These are phyloP conservation scores for Trichoderma oligosporum DNA, from an alignment of 2,329 filamentous ascomycete species.

Conservation along the genomic window DNA sequence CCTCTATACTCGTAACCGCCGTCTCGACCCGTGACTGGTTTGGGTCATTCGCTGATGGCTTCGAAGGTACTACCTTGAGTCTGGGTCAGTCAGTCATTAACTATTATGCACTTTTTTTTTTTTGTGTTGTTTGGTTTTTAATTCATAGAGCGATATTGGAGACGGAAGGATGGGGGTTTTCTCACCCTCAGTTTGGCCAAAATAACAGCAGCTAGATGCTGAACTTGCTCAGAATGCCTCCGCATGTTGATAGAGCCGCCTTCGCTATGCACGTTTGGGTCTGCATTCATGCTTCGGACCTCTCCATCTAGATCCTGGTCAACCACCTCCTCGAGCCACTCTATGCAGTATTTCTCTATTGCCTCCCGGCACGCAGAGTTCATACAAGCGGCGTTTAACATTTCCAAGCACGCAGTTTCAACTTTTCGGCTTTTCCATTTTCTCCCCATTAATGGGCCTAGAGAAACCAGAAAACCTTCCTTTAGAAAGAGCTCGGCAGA, in stretches of 20 bases:
- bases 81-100: slow-evolving; percentile 48
- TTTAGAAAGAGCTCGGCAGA: slow-evolving; percentile 78
- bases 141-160: not conserved
- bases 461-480: slow-evolving; percentile 76
- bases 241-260: slow-evolving; percentile 58
- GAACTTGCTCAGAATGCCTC: slow-evolving; percentile 58
- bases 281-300: slow-evolving; percentile 47
- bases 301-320: slow-evolving; percentile 63
- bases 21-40: slow-evolving; percentile 46
- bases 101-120: not conserved
- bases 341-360: slow-evolving; percentile 76
- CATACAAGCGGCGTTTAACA: slow-evolving; percentile 89
- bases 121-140: not conserved
- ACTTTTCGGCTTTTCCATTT: slow-evolving; percentile 83
- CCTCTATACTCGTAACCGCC: slow-evolving; percentile 60
- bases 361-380: slow-evolving; percentile 77
- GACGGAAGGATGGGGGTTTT: not conserved
- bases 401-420: slow-evolving; percentile 79
- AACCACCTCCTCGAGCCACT: slow-evolving; percentile 83
- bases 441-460: slow-evolving; percentile 72
- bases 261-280: slow-evolving; percentile 55
- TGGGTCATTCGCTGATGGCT: slow-evolving; percentile 37
- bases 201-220: slow-evolving; percentile 68
- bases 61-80: slow-evolving; percentile 52
- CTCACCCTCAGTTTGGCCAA: slow-evolving; percentile 66